Evolutionary conservation across 2,329 filamentous ascomycete species (phyloP).

Genomic region (Aspergillus sp.): DNA sequence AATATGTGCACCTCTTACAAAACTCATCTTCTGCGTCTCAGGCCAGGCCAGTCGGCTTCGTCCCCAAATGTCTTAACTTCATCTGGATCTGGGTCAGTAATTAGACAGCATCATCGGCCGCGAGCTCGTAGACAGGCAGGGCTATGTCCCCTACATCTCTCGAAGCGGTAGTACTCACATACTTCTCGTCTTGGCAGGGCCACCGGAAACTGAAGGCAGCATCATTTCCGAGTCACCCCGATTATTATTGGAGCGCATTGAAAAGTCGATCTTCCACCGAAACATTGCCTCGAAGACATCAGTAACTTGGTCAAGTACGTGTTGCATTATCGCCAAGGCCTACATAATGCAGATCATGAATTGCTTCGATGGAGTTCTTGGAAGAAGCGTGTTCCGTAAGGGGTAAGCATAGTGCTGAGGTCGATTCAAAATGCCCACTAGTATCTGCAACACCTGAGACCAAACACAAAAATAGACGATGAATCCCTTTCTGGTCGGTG

Average conservation of each 20-base stretch:
- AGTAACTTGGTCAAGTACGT: background rate
- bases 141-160: background rate
- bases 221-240: background rate
- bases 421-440: background rate
- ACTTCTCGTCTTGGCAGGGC: constrained; percentile 1
- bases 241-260: background rate
- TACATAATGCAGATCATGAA: constrained; percentile 4
- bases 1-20: background rate
- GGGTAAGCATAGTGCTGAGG: background rate
- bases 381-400: background rate
- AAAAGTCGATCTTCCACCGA: background rate
- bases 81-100: background rate
- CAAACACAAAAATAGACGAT: background rate
- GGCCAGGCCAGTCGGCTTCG: background rate
- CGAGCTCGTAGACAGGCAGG: background rate
- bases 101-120: background rate
- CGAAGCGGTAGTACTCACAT: background rate
- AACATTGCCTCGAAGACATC: background rate
- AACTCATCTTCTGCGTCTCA: background rate
- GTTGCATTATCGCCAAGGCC: constrained; percentile 4
- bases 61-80: background rate
- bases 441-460: background rate
- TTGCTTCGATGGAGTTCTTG: background rate
- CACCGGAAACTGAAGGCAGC: background rate
- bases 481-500: background rate